phyloP scores from a whole-genome alignment of 2,329 filamentous ascomycete genomes.

The Keithomyces neogunnii region DNA sequence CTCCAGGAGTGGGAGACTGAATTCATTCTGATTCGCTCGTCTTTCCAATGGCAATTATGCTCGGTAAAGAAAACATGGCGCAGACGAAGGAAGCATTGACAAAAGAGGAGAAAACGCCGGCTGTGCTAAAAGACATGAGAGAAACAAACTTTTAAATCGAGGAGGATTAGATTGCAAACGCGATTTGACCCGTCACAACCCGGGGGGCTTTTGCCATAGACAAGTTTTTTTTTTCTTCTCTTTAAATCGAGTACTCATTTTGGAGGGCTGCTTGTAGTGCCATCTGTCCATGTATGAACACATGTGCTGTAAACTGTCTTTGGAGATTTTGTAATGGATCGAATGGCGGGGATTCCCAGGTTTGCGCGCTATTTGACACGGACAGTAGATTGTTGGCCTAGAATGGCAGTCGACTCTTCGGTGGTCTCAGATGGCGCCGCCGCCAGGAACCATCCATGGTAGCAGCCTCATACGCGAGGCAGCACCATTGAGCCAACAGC shows the following conservation, averaged over 20 bases:
- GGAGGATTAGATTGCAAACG: too few relatives aligned
- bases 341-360: too few relatives aligned
- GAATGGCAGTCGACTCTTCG: not conserved
- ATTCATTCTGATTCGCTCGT: slow-evolving; percentile 3
- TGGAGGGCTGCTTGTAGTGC: not conserved
- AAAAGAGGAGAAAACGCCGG: too few relatives aligned
- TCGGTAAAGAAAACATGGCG: not conserved
- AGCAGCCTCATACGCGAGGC: not conserved
- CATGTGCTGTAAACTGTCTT: too few relatives aligned
- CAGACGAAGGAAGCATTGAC: too few relatives aligned
- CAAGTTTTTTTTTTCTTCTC: not conserved
- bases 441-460: not conserved
- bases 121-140: too few relatives aligned
- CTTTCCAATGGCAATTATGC: not conserved
- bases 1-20: slow-evolving; percentile 12
- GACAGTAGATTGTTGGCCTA: not conserved
- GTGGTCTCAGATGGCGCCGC: not conserved
- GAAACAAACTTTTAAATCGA: too few relatives aligned
- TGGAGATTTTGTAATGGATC: not conserved
- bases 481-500: not conserved
- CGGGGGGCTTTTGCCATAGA: not conserved
- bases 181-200: too few relatives aligned
- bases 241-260: not conserved
- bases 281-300: not conserved
- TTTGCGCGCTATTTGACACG: not conserved